Base-by-base conservation (phyloP, 129 eudicot genomes). In the Saposhnikovia divaricata region DNA sequence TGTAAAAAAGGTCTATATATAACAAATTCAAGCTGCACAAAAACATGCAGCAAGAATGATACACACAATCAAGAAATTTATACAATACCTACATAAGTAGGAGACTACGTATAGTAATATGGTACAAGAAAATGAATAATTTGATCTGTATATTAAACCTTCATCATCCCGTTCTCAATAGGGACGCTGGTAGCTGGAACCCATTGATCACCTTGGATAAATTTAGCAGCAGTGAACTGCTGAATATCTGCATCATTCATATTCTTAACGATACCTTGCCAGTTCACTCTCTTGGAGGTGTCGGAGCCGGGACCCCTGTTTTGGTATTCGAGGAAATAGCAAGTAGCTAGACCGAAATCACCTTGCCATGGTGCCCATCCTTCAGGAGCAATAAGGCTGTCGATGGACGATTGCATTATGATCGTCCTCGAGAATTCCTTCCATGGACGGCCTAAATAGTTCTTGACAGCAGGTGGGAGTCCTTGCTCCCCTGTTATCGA, bases 361-460 rank as follows among this genome's bases (percentile, higher is more conserved):
- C 73, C 85, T 2, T 38, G 34, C 93, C 91, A 87, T 0, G 86
- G 81, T 1, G 87, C 8, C 96, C 96, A 91, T 21, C 96, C 96
- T 44, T 80, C 82, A 0, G 96, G 88, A 4, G 21, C 79, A 21
- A 91, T 89, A 43, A 75, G 34, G 9, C 34, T 5, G 12, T 84
- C 96, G 0, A 91, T 79, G 28, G 0, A 34, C 1, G 92, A 85
- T 45, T 89, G 80, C 93, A 91, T 83, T 44, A 88, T 70, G 18
- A 91, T 80, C 69, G 93, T 87, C 57, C 82, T 84, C 0, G 96
- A 87, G 75, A 19, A 85, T 71, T 53, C 77, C 72, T 88, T 91
- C 93, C 91, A 85, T 1, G 96, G 96, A 14, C 93, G 89, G 0
- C 96, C 96, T 0, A 91, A 86, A 83, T 83, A 91, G 0, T 82